Base-by-base conservation (phyloP, 2,329 filamentous ascomycete species). In the Penicillium psychrosexuale region DNA sequence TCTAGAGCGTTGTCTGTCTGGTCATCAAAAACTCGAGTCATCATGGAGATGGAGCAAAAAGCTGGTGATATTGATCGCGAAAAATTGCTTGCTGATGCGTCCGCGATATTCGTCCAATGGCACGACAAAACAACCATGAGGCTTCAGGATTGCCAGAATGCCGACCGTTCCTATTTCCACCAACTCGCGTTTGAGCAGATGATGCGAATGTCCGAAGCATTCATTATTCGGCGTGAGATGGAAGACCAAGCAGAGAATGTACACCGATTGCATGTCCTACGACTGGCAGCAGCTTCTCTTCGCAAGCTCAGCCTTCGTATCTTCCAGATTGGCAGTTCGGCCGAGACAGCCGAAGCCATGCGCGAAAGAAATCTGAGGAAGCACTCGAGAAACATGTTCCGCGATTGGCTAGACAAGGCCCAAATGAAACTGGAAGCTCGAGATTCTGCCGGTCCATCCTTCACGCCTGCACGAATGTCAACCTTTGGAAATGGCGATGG, bases 291-390 rank as follows among this genome's bases (percentile, higher is more conserved):
- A 11, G 71, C 70, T 13, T 75, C 75, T 24, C 70, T 85, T 53
- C 82, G 81, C 64, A 82, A 78, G 62, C 70, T 85, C n/a, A 82
- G 81, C 50, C 80, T 84, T 69, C 78, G 78, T 8, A 71, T 82
- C 2, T 85, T 85, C 69, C 81, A 83, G 38, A 70, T 82, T 5
- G 73, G 75, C 24, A 77, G 78, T 48, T 76, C 76, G 24, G 68
- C 75, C 9, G 78, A 84, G 53, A 82, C 76, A 38, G 81, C 82
- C 0, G 72, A 79, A 34, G 80, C 81, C 7, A 71, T 85, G 59
- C 73, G 75, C 47, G 75, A 79, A 17, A 73, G 82, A 17, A 83
- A 80, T 57, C 74, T 80, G 36, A 76, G 81, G 51, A 81, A 81
- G 58, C 83, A 85, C 65, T 71, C 78, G 28, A 75, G 80, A 53